A percentile compares a stretch with the other conserved stretches of the same genome.
phyloP scores from a whole-genome alignment of 2,329 filamentous ascomycete species.

The Aspergillus sp. region DNA sequence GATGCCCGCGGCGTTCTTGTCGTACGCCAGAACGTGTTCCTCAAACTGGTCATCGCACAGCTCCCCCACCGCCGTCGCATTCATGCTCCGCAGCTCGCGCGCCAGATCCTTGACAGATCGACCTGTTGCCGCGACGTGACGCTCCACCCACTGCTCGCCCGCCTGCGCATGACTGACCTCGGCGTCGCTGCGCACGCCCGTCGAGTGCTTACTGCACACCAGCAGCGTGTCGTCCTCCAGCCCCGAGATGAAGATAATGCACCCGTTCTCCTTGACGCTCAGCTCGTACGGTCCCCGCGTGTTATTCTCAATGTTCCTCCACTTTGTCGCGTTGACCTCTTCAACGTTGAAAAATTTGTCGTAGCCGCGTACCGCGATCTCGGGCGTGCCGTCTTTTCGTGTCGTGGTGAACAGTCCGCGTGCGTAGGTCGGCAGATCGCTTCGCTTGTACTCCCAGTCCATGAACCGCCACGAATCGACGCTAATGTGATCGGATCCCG shows the following conservation, averaged over 20 bases:
- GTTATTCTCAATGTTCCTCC: constrained; percentile 71
- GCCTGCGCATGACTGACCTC: constrained; percentile 78
- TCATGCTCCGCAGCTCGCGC: constrained; percentile 70
- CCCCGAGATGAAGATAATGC: constrained; percentile 95
- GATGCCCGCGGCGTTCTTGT: constrained; percentile 76
- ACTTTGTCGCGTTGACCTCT: constrained; percentile 79
- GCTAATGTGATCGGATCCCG: constrained; percentile 61
- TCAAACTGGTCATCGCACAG: constrained; percentile 96
- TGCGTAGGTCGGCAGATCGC: constrained; percentile 83
- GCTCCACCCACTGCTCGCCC: constrained; percentile 78
- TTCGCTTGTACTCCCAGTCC: constrained; percentile 94
- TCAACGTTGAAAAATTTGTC: constrained; percentile 98
- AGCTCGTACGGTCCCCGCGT: constrained; percentile 90
- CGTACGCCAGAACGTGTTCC: constrained; percentile 92
- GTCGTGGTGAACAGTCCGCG: constrained; percentile 89
- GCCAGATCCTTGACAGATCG: constrained; percentile 79
- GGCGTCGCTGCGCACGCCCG: constrained; percentile 70
- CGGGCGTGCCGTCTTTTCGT: constrained; percentile 61
- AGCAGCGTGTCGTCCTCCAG: constrained; percentile 84
- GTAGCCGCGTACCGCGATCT: constrained; percentile 88
- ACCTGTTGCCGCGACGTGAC: constrained; percentile 73
- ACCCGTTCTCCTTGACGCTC: constrained; percentile 98
- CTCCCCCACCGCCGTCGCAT: constrained; percentile 92
- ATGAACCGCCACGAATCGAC: constrained; percentile 92
- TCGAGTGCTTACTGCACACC: constrained; percentile 99